Base-by-base conservation (phyloP, 2,329 filamentous ascomycete species). In the Lasiodiplodia gonubiensis region DNA sequence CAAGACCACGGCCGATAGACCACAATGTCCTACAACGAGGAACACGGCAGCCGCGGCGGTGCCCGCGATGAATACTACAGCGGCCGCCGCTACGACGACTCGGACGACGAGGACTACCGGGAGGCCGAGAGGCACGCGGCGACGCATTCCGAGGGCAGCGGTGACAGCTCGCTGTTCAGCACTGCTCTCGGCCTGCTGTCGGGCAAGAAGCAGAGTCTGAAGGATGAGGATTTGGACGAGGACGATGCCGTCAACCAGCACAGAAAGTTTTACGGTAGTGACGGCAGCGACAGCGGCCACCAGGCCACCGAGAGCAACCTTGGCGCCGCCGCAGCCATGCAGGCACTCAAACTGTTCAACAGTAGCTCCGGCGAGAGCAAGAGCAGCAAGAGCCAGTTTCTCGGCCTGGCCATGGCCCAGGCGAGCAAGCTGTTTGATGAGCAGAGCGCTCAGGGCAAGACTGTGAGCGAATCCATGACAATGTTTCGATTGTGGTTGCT, bases 401-500 rank as follows among this genome's bases (percentile, higher is more conserved):
- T 97, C 70, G 92, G 90, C 4, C 83, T 97, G 77, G 94, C 94
- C 52, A 94, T 97, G 92, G 88, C 86, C 10, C 91, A 97, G 82
- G 94, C 93, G 39, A 90, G 89, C 74, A 93, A 94, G 84, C 83
- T 94, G 69, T 90, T 88, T 77, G 86, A 89, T 72, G 78, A 89
- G 79, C 87, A 89, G 79, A 79, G 79, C 68, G 76, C 79, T 14
- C 78, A 83, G 74, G 88, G 87, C 23, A 86, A 86, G 71, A 84
- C 84, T 69, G 83, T 86, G 72, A 79, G 52, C 16, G 16, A 52
- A 65, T 27, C 25, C 57, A 49, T 27, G 25, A 85, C 71, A 86
- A 86, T 72, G 84, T 86, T 71, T 81, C 87, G 23, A 76, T 81
- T 3, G 79, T n/a, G 7, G 16, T 64, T 65, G 42, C 55, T 60